These are phyloP conservation scores for Aspergillus neotritici DNA, from an alignment of 2,329 filamentous ascomycete species.

Conservation along the genomic window DNA sequence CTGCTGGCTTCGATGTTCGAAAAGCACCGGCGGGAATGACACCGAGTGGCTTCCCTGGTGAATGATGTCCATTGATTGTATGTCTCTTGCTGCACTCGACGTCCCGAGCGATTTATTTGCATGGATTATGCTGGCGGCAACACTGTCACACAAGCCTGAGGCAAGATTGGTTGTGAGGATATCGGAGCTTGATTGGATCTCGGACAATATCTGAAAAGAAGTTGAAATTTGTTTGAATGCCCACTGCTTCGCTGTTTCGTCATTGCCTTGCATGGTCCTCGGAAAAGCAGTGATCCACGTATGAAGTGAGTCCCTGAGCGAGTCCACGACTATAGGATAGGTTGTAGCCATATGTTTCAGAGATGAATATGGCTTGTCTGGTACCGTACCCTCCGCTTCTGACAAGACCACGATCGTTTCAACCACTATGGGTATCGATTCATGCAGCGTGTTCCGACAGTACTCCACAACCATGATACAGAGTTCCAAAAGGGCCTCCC, in stretches of 20 bases:
- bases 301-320: slow-evolving; percentile 66
- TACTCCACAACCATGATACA: slow-evolving; percentile 73
- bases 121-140: slow-evolving; percentile 47
- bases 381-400: slow-evolving; percentile 43
- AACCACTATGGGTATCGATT: slow-evolving; percentile 65
- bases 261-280: slow-evolving; percentile 73
- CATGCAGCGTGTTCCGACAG: slow-evolving; percentile 66
- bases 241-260: slow-evolving; percentile 69
- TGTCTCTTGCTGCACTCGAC: slow-evolving; percentile 16
- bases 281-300: slow-evolving; percentile 78
- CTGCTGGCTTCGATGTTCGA: slow-evolving; percentile 61
- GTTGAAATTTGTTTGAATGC: slow-evolving; percentile 72
- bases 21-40: slow-evolving; percentile 56
- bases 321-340: slow-evolving; percentile 57
- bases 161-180: slow-evolving; percentile 26
- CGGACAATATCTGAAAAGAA: slow-evolving; percentile 61
- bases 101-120: slow-evolving; percentile 26
- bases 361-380: slow-evolving; percentile 30
- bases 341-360: slow-evolving; percentile 59
- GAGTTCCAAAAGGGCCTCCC: slow-evolving; percentile 59
- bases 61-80: slow-evolving; percentile 26
- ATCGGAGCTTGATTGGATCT: slow-evolving; percentile 48
- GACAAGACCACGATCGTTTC: slow-evolving; percentile 74
- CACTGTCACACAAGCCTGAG: slow-evolving; percentile 67
- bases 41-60: slow-evolving; percentile 17